Evolutionary conservation across 2,329 filamentous ascomycete genomes (phyloP), one percentile per base, ranked within the genome.

Genomic region (Sporothrix phasma): DNA sequence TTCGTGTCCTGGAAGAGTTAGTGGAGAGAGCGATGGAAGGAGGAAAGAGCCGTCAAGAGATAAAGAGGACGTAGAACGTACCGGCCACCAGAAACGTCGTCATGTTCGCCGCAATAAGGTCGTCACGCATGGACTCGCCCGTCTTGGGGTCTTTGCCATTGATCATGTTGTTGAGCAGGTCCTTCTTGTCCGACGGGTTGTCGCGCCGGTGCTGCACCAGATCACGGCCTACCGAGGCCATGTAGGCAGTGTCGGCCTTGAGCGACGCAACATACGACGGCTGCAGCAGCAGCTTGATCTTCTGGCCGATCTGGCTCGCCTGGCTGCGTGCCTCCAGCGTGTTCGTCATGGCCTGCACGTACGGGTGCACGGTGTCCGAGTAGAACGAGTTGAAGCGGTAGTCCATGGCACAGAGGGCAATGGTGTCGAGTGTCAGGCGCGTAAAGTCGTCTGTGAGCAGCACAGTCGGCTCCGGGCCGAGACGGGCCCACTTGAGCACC

Each of bases 91-190:
- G 19, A 47, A 60, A 60, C 3, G 56, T 60, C 39, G 46, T 24
- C 56, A 60, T 60, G 26, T 60, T 60, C 6, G 56, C 56, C 1
- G 87, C 90, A 65, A 88, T 85, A 75, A 91, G 83, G 67, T 91
- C 89, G 71, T 87, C 80, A 17, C 84, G 80, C 67, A 90, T 88
- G 58, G 79, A 82, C 68, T 86, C 77, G 13, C 87, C 86, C 3
- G 87, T 90, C 73, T 84, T 82, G 1, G 84, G 80, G 70, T 92
- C 88, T 11, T 79, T 80, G 0, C 86, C 86, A 6, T 84, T 77
- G 51, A 92, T 75, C 86, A 92, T 88, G 37, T 86, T 84, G 66
- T 83, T 83, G 11, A 92, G 74, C 5, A 92, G 76, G 72, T 92
- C 89, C 64, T 86, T 87, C 68, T 77, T 79, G 2, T 78, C 76